phyloP scores from a whole-genome alignment of 1,284 basidiomycete genomes.

The Porodaedalea pini region DNA sequence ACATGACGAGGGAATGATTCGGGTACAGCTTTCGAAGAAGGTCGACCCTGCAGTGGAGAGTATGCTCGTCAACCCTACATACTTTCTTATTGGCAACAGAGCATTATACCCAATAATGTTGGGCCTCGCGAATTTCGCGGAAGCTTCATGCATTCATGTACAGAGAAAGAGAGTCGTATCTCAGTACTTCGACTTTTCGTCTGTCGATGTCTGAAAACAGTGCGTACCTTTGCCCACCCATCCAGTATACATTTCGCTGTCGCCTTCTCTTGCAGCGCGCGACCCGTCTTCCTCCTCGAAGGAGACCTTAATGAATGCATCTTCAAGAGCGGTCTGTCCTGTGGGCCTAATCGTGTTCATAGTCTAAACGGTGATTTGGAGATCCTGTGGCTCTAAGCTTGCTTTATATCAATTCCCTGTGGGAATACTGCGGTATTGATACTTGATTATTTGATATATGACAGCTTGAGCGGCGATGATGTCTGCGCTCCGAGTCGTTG shows the following conservation, averaged over 20 bases:
- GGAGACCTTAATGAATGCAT: constrained; percentile 50
- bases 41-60: constrained; percentile 42
- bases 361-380: not conserved
- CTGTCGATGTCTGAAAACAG: too few relatives aligned
- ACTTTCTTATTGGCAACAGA: not conserved
- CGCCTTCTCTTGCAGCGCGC: constrained; percentile 2
- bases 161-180: not conserved
- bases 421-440: not conserved
- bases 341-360: not conserved
- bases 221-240: constrained; percentile 54
- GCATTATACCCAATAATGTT: constrained; percentile 43
- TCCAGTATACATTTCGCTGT: constrained; percentile 21
- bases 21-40: constrained; percentile 57
- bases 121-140: constrained; percentile 44
- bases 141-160: constrained; percentile 36
- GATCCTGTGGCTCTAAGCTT: not conserved
- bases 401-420: not conserved
- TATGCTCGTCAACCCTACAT: not conserved
- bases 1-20: constrained; percentile 54
- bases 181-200: too few relatives aligned
- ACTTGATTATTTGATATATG: not conserved
- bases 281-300: constrained; percentile 30
- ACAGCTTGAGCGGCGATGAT: not conserved
- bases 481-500: too few relatives aligned
- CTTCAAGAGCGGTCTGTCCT: constrained; percentile 28